Conservation (phyloP, 2,329 filamentous ascomycete genomes). For the Colletotrichum chlorophyti region DNA sequence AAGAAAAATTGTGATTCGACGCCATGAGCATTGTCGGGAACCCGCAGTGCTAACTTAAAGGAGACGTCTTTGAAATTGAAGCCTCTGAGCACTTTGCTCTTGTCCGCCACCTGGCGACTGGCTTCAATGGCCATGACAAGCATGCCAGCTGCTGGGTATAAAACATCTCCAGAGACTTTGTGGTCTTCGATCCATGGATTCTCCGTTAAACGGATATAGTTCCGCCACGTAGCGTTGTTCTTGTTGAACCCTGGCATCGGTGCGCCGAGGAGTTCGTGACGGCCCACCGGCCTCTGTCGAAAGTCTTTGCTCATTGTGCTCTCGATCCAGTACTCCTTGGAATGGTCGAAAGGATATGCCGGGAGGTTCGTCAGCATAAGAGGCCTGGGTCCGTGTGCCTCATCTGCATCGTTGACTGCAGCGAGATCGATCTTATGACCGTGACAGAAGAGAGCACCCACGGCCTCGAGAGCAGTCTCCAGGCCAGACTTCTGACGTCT, state of each 20-base stretch:
- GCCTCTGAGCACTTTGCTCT: not conserved
- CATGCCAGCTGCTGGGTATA: constrained; percentile 45
- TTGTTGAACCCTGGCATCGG: constrained; percentile 20
- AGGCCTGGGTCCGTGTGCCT: constrained; percentile 14
- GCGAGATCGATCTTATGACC: constrained; percentile 11
- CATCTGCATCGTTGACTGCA: constrained; percentile 23
- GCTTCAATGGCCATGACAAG: constrained; percentile 38
- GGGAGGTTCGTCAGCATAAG: constrained; percentile 31
- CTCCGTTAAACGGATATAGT: constrained; percentile 36
- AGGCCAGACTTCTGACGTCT: constrained; percentile 1
- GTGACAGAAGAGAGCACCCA: constrained; percentile 17
- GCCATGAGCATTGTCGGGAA: constrained; percentile 24
- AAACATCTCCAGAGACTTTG: constrained; percentile 49
- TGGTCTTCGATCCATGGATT: constrained; percentile 56
- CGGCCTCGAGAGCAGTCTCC: constrained; percentile 4
- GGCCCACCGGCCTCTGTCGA: not conserved
- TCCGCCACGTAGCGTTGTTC: constrained; percentile 22
- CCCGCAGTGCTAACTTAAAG: constrained; percentile 31
- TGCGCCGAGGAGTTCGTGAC: constrained; percentile 30
- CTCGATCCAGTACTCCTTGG: constrained; percentile 33
- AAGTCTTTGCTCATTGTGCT: constrained; percentile 20
- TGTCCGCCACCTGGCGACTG: constrained; percentile 22
- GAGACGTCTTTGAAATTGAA: constrained; percentile 33
- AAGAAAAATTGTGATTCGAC: constrained; percentile 31
- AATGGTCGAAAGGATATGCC: constrained; percentile 33